Evolutionary conservation across 257 asterid species (phyloP).

Genomic region (Henckelia pumila): DNA sequence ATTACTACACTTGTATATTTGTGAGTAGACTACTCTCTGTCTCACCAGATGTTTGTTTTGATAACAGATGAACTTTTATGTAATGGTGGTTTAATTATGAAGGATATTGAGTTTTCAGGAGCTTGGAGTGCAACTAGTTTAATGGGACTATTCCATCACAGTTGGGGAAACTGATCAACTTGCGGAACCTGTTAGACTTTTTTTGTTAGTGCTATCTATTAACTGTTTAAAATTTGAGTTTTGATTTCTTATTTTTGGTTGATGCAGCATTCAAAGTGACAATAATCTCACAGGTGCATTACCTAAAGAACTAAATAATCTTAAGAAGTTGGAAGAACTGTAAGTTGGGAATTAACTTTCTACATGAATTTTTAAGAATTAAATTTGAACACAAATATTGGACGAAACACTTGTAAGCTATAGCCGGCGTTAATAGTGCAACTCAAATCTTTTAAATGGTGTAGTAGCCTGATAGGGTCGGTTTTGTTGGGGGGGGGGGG

Average conservation of each 20-base stretch:
- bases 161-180: conserved; percentile 54
- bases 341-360: conserved; percentile 28
- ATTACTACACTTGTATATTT: conserved; percentile 37
- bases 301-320: conserved; percentile 41
- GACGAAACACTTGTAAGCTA: too few relatives aligned
- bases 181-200: conserved; percentile 41
- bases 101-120: conserved; percentile 37
- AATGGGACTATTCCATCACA: conserved; percentile 50
- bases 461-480: too few relatives aligned
- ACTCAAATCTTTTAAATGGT: too few relatives aligned
- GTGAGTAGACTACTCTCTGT: too few relatives aligned
- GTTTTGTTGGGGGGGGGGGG: too few relatives aligned
- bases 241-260: conserved; percentile 11
- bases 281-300: conserved; percentile 45
- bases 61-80: too few relatives aligned
- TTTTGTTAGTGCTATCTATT: too few relatives aligned
- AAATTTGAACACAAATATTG: too few relatives aligned
- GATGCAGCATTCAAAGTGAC: conserved; percentile 43
- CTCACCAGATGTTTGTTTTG: not conserved
- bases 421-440: too few relatives aligned
- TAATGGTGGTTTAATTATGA: conserved; percentile 21
- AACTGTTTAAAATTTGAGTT: conserved; percentile 12
- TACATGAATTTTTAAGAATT: conserved; percentile 1
- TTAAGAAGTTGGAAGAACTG: conserved; percentile 43
- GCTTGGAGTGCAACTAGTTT: conserved; percentile 56